A percentile compares a stretch with the other conserved stretches of the same genome.
These are phyloP conservation scores for Hsuehochloa calcarea DNA, from an alignment of 176 grass and related monocot species.

Conservation along the genomic window DNA sequence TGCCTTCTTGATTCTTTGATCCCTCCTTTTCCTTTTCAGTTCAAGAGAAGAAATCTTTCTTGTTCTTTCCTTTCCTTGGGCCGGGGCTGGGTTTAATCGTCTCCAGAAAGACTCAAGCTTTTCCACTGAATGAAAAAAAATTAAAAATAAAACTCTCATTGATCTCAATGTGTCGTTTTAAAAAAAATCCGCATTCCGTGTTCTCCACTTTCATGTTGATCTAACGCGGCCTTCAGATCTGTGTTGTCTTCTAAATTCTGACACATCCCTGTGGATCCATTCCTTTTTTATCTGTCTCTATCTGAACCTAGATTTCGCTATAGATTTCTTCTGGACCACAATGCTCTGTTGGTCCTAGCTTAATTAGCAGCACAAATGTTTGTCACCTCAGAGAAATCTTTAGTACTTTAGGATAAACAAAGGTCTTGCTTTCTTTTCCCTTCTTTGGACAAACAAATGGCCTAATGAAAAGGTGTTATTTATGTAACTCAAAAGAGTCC, in stretches of 20 bases:
- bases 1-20: not conserved
- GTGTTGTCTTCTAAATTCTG: constrained; percentile 41
- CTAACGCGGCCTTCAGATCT: constrained; percentile 40
- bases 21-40: not conserved
- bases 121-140: not conserved
- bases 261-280: constrained; percentile 30
- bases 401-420: not conserved
- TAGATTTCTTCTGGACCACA: constrained; percentile 53
- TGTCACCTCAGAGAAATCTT: constrained; percentile 1
- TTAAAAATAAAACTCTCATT: too few species aligned
- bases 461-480: not conserved
- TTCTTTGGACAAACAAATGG: not conserved
- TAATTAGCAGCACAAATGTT: constrained; percentile 19
- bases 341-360: not conserved
- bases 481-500: not conserved
- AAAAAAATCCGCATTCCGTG: not conserved
- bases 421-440: not conserved
- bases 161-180: not conserved
- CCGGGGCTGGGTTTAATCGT: not conserved
- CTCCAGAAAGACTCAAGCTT: not conserved
- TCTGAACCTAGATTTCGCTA: constrained; percentile 31
- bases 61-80: not conserved
- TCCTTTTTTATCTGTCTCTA: constrained; percentile 26
- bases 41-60: not conserved
- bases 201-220: not conserved